Evolutionary conservation across 768 basidiomycete genomes (phyloP).

Genomic region (Phlebiopsis gigantea): DNA sequence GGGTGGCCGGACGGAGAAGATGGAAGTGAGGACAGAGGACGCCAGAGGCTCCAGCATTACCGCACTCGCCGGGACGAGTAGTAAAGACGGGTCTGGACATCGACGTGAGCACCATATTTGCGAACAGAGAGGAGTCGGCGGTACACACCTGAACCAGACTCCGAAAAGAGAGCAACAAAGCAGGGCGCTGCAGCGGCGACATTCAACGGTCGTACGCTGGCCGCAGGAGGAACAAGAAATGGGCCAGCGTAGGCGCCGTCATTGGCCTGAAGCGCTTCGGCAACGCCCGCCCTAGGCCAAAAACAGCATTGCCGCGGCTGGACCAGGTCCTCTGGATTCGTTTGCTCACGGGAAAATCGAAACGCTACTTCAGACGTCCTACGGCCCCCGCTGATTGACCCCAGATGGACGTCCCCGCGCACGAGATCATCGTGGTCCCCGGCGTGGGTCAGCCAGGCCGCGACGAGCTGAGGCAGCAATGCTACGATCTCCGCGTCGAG

Average conservation of each 20-base stretch:
- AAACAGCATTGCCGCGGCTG: background rate
- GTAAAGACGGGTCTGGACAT: background rate
- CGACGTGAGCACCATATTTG: background rate
- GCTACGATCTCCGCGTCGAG: conserved; percentile 53
- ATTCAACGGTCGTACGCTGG: conserved; percentile 3
- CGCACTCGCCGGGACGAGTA: conserved; percentile 24
- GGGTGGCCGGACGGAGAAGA: conserved; percentile 30
- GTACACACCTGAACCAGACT: conserved; percentile 3
- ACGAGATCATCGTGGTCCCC: conserved; percentile 54
- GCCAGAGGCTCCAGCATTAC: conserved; percentile 64
- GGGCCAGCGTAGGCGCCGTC: background rate
- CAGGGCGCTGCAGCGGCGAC: conserved; percentile 2
- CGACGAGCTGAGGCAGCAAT: conserved; percentile 53
- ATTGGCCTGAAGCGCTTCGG: conserved; percentile 1
- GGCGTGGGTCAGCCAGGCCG: conserved; percentile 31
- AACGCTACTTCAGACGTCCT: too few relatives aligned
- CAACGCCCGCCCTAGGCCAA: conserved; percentile 1
- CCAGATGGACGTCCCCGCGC: conserved; percentile 29
- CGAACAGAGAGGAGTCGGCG: background rate
- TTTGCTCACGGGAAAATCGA: too few relatives aligned
- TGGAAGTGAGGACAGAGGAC: conserved; percentile 44
- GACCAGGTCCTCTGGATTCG: too few relatives aligned
- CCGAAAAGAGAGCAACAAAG: background rate
- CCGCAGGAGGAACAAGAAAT: background rate
- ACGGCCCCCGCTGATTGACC: too few relatives aligned